These are phyloP conservation scores for Torulaspora pretoriensis DNA, from an alignment of 1,139 yeast genomes.

Conservation along the genomic window DNA sequence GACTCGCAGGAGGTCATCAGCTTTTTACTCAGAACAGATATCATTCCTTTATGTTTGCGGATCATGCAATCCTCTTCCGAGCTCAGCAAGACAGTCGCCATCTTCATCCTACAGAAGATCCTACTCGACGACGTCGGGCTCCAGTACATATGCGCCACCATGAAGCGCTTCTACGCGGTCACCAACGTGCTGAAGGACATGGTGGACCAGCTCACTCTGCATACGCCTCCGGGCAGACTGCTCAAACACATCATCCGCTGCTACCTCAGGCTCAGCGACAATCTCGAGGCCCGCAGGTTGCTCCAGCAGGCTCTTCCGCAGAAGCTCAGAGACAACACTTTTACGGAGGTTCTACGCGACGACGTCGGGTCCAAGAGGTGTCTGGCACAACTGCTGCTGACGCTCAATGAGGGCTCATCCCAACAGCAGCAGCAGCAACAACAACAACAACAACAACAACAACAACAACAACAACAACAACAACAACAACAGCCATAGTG, in stretches of 20 bases:
- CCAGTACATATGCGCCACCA: slow-evolving; percentile 88
- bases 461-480: no score
- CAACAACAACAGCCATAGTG: no score
- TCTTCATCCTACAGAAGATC: slow-evolving; percentile 88
- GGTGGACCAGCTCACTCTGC: slow-evolving; percentile 76
- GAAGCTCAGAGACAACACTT: slow-evolving; percentile 79
- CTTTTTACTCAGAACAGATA: slow-evolving; percentile 86
- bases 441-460: no score
- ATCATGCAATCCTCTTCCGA: slow-evolving; percentile 96
- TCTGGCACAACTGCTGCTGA: slow-evolving; percentile 73
- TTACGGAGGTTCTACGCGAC: slow-evolving; percentile 71
- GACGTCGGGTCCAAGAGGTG: slow-evolving; percentile 87
- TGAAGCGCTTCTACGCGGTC: slow-evolving; percentile 91
- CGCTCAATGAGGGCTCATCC: slow-evolving; percentile 42
- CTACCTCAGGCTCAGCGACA: slow-evolving; percentile 84
- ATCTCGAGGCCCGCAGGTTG: slow-evolving; percentile 85
- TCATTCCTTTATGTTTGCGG: slow-evolving; percentile 87
- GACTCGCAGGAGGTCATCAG: slow-evolving; percentile 94
- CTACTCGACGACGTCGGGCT: slow-evolving; percentile 88
- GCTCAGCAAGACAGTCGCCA: slow-evolving; percentile 91
- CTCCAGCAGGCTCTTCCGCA: slow-evolving; percentile 73
- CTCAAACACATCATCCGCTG: slow-evolving; percentile 93
- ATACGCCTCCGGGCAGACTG: slow-evolving; percentile 64
- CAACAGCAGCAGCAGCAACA: no score
- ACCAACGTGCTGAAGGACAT: slow-evolving; percentile 81